Conservation (phyloP, 768 basidiomycete genomes). For the Naganishia onofrii region DNA sequence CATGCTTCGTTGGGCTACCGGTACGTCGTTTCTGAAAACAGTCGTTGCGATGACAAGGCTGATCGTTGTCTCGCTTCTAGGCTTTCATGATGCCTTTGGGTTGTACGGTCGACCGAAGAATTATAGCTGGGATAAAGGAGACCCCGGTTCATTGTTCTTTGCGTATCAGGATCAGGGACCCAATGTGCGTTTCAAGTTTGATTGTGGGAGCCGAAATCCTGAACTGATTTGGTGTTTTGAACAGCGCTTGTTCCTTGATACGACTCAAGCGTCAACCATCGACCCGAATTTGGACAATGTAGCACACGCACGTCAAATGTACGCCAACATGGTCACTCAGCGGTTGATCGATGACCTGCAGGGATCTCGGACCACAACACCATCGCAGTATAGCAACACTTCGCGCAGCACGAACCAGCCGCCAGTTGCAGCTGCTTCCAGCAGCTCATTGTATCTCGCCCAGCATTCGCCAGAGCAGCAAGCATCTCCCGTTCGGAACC, state of each 20-base stretch:
- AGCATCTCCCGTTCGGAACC: not conserved
- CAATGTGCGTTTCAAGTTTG: slow-evolving; percentile 64
- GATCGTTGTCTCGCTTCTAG: slow-evolving; percentile 52
- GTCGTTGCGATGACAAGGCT: not conserved
- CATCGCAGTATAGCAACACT: slow-evolving; percentile 17
- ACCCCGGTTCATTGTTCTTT: slow-evolving; percentile 81
- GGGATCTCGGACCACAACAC: slow-evolving; percentile 4
- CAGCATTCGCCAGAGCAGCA: not conserved
- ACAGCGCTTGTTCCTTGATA: slow-evolving; percentile 80
- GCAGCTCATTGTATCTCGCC: slow-evolving; percentile 11
- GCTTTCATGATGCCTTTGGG: slow-evolving; percentile 78
- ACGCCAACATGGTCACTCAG: slow-evolving; percentile 21
- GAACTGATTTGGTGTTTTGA: slow-evolving; percentile 20
- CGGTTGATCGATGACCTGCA: slow-evolving; percentile 10
- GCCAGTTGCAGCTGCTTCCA: not conserved
- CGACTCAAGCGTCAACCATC: slow-evolving; percentile 72
- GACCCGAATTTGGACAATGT: slow-evolving; percentile 77
- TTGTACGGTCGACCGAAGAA: slow-evolving; percentile 81
- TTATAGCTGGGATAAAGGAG: slow-evolving; percentile 87
- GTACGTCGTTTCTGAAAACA: slow-evolving; percentile 56
- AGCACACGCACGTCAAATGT: slow-evolving; percentile 61
- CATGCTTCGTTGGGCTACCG: slow-evolving; percentile 87
- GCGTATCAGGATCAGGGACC: slow-evolving; percentile 84
- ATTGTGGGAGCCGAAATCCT: slow-evolving; percentile 1
- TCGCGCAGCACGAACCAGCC: not conserved